Evolutionary conservation across 2,329 filamentous ascomycete genomes (phyloP).

Genomic region (Nothophaeocryptopus gaeumannii): DNA sequence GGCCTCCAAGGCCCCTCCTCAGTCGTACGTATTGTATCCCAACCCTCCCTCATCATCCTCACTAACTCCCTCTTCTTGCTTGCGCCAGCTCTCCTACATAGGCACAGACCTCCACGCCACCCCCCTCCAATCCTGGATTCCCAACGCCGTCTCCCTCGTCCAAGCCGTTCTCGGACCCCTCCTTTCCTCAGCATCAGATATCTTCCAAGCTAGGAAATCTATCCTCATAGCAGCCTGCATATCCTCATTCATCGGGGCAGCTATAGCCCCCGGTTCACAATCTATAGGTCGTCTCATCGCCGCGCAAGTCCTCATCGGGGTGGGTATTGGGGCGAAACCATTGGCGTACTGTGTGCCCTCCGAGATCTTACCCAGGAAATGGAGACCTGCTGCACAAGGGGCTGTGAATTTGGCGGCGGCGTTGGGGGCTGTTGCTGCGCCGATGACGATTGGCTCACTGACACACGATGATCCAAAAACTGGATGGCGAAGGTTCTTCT

Average conservation of each 20-base stretch:
- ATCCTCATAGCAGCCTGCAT: slow-evolving; percentile 15
- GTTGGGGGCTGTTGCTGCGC: slow-evolving; percentile 6
- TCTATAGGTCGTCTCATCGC: slow-evolving; percentile 16
- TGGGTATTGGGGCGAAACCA: slow-evolving; percentile 17
- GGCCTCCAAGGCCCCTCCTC: slow-evolving; percentile 18
- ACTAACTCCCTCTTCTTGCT: too few relatives aligned
- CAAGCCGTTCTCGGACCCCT: slow-evolving; percentile 19
- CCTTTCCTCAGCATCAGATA: slow-evolving; percentile 19
- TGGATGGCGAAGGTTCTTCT: slow-evolving; percentile 21
- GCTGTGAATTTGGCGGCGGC: slow-evolving; percentile 9
- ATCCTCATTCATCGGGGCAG: slow-evolving; percentile 16
- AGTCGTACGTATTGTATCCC: slow-evolving; percentile 15
- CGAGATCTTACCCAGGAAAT: slow-evolving; percentile 21
- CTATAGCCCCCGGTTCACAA: slow-evolving; percentile 18
- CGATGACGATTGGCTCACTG: too few relatives aligned
- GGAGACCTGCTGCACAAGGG: slow-evolving; percentile 9
- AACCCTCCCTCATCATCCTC: too few relatives aligned
- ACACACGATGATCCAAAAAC: not conserved
- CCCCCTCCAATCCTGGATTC: slow-evolving; percentile 11
- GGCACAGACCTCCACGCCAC: slow-evolving; percentile 10
- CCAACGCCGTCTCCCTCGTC: slow-evolving; percentile 18
- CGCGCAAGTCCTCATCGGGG: slow-evolving; percentile 17
- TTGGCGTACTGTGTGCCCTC: slow-evolving; percentile 16
- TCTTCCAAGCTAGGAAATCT: slow-evolving; percentile 21
- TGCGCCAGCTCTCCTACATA: slow-evolving; percentile 8